These are phyloP conservation scores for Letharia columbiana DNA, from an alignment of 495 filamentous ascomycete genomes.

Conservation along the genomic window DNA sequence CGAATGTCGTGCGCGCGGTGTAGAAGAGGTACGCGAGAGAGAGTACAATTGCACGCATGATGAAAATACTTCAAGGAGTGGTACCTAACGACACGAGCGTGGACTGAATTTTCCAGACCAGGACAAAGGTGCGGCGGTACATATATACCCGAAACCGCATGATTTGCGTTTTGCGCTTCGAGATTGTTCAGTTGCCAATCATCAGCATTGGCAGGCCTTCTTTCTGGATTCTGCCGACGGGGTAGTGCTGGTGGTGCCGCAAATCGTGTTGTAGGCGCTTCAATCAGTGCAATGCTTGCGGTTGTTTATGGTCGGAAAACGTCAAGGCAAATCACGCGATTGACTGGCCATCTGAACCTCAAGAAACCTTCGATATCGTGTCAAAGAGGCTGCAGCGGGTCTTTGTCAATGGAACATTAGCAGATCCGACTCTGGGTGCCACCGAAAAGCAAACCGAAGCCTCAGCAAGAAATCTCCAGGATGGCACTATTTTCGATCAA, in stretches of 20 bases:
- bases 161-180: neutral
- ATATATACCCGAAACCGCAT: neutral
- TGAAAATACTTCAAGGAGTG: neutral
- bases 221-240: neutral
- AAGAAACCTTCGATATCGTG: too few species aligned
- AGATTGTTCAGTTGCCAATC: neutral
- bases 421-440: too few species aligned
- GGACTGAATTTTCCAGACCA: neutral
- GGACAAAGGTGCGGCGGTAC: neutral
- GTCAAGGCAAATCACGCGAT: neutral
- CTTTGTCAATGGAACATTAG: too few species aligned
- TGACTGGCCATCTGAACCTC: too few species aligned
- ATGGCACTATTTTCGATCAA: too few species aligned
- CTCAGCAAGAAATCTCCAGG: too few species aligned
- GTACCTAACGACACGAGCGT: neutral
- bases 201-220: neutral
- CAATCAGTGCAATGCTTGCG: neutral
- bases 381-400: too few species aligned
- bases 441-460: too few species aligned
- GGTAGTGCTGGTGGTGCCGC: neutral
- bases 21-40: neutral
- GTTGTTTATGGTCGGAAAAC: neutral
- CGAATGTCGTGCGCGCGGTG: neutral
- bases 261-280: neutral
- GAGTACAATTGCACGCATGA: neutral